Conservation (phyloP, 73 alveolate species). For the Symbiodinium pilosum region DNA sequence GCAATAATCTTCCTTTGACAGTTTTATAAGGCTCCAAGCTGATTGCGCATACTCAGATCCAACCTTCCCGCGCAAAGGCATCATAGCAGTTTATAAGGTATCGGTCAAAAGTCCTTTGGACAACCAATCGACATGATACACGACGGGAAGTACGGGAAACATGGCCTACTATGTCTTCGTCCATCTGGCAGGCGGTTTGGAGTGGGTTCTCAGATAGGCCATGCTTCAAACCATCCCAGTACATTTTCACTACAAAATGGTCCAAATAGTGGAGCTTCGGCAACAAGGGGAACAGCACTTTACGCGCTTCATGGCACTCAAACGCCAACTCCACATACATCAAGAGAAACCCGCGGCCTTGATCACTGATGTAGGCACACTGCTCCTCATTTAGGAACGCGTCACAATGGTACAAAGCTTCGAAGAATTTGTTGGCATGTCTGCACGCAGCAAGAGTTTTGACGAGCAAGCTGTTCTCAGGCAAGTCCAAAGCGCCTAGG, state of each 20-base stretch:
- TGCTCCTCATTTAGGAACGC: not conserved
- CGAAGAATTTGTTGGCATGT: not conserved
- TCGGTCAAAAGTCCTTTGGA: not conserved
- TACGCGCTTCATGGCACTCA: not conserved
- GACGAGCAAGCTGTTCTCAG: not conserved
- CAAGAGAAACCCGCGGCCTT: not conserved
- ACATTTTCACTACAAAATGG: not conserved
- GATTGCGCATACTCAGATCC: no score
- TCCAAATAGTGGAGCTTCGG: slow-evolving; percentile 1
- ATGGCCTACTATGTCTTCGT: not conserved
- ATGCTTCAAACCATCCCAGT: not conserved
- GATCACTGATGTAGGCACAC: not conserved
- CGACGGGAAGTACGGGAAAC: not conserved
- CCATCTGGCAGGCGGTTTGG: not conserved
- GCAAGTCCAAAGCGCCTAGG: not conserved
- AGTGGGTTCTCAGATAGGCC: not conserved
- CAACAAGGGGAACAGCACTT: not conserved
- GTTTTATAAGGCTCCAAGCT: no score
- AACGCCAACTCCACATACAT: not conserved
- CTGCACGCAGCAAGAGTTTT: not conserved
- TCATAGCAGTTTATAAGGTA: not conserved
- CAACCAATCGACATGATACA: not conserved
- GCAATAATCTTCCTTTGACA: no score
- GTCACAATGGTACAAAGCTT: not conserved
- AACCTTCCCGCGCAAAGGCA: no score